Evolutionary conservation across 345 rosid species (phyloP).

Genomic region (Citrus inodora): DNA sequence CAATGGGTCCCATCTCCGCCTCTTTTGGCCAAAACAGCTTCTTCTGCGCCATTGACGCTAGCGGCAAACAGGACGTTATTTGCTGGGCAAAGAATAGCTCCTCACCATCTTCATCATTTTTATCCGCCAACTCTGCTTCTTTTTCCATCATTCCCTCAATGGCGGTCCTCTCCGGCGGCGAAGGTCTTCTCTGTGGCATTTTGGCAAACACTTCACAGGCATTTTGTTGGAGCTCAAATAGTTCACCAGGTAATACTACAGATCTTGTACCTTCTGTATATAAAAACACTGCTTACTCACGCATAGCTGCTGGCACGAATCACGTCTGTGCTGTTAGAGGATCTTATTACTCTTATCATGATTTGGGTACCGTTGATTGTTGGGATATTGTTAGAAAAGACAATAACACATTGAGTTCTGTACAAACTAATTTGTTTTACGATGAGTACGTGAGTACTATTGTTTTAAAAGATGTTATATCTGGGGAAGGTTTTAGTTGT

Average conservation of each 20-base stretch:
- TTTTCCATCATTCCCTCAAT: constrained; percentile 40
- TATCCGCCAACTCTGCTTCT: constrained; percentile 21
- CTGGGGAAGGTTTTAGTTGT: constrained; percentile 90
- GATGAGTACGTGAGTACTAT: constrained; percentile 45
- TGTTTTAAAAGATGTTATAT: constrained; percentile 53
- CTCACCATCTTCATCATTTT: constrained; percentile 27
- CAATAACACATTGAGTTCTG: constrained; percentile 38
- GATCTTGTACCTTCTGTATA: constrained; percentile 67
- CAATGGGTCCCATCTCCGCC: constrained; percentile 78
- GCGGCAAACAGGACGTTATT: constrained; percentile 73
- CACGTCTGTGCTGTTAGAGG: constrained; percentile 94
- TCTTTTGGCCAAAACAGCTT: constrained; percentile 75
- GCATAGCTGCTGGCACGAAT: constrained; percentile 75
- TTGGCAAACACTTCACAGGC: constrained; percentile 64
- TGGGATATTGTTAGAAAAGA: constrained; percentile 54
- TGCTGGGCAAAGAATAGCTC: constrained; percentile 76
- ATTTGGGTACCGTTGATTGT: constrained; percentile 70
- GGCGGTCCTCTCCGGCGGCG: constrained; percentile 76
- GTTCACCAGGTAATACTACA: constrained; percentile 32
- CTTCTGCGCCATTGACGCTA: constrained; percentile 95
- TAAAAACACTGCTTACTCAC: constrained; percentile 55
- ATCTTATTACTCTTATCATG: constrained; percentile 64
- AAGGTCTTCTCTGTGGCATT: constrained; percentile 78
- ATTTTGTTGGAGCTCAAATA: constrained; percentile 57
- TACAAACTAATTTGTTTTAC: constrained; percentile 31